Percentiles rank a stretch among this genome's conserved stretches.
Conservation (phyloP, 1,284 basidiomycete species). For the Coniophora puteana region DNA sequence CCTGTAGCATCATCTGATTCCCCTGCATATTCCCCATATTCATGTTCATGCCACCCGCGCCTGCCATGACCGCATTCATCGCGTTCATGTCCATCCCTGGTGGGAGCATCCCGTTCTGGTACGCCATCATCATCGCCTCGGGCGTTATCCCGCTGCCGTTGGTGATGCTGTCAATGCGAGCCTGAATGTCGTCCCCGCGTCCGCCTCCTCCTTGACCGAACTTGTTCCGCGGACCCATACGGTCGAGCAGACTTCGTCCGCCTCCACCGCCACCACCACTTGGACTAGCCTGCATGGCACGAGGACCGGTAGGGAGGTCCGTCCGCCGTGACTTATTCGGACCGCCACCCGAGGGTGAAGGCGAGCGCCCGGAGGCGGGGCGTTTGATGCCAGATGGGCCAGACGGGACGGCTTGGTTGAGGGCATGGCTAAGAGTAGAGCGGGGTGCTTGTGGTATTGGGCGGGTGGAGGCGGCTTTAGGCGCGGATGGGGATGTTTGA, state of each 20-base stretch:
- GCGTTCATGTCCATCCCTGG: constrained; percentile 61
- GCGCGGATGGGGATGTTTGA: constrained; percentile 24
- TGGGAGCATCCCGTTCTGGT: constrained; percentile 45
- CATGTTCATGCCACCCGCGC: constrained; percentile 28
- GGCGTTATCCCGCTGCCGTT: constrained; percentile 44
- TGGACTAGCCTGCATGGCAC: constrained; percentile 69
- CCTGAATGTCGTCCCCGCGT: constrained; percentile 68
- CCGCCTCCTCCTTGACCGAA: constrained; percentile 26
- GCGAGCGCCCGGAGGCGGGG: constrained; percentile 66
- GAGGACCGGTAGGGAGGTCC: constrained; percentile 74
- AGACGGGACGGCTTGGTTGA: constrained; percentile 68
- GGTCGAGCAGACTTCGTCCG: constrained; percentile 65
- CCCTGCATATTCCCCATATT: too few species aligned
- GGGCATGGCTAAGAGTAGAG: constrained; percentile 47
- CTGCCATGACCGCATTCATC: too few species aligned
- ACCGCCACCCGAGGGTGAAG: constrained; percentile 57
- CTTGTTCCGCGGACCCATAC: constrained; percentile 41
- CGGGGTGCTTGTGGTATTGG: constrained; percentile 39
- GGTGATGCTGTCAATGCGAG: constrained; percentile 74
- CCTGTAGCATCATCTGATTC: constrained; percentile 72
- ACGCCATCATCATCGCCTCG: constrained; percentile 56
- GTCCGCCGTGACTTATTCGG: constrained; percentile 67
- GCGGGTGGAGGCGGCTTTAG: constrained; percentile 36
- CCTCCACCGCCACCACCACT: constrained; percentile 29
- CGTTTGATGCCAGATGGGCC: constrained; percentile 55